Evolutionary conservation across 306 rosid species (phyloP), one percentile per base, ranked within the genome.

Genomic region (Malus orientalis): DNA sequence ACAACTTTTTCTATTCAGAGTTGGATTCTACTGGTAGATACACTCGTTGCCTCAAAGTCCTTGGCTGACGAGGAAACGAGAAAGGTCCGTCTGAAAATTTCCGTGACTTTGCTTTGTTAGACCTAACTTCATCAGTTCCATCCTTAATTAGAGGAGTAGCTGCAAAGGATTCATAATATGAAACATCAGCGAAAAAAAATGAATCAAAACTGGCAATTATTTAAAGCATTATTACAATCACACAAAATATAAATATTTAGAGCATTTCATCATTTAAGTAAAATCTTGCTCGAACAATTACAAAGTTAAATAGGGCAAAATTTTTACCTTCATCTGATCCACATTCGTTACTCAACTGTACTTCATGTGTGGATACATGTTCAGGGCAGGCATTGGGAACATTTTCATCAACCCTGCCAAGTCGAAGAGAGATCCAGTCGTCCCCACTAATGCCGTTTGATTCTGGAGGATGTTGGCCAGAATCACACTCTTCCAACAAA

Each of bases 41-140:
- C 66, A 76, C 80, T 27, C 80, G 65, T 42, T 33, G 80, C 55
- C 80, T 53, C 29, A 36, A 73, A 76, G 80, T 67, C 42, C 80
- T 71, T 16, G 65, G 80, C 57, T 68, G 72, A 36, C 80, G 80
- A 58, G 80, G 80, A 67, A 76, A 76, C 65, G 80, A 76, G 66
- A 76, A 76, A 54, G 80, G 80, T 14, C 80, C 80, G 23, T 54
- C 80, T 3, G 73, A 65, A 54, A 67, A 23, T 54, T 55, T 76
- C 40, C 74, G 57, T 23, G 54, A 9, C 42, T 67, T 49, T 67
- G 13, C 67, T 57, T 6, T 76, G 25, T 25, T 54, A 54, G 80
- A 38, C 42, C 71, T 53, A 38, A 54, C 20, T 29, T 22, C 80
- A 57, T 54, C 57, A 15, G 33, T 76, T 23, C 16, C 27, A 67